Evolutionary conservation across 2,329 filamentous ascomycete genomes (phyloP), one percentile per base, ranked within the genome.

Genomic region (Chaetomium sp.): DNA sequence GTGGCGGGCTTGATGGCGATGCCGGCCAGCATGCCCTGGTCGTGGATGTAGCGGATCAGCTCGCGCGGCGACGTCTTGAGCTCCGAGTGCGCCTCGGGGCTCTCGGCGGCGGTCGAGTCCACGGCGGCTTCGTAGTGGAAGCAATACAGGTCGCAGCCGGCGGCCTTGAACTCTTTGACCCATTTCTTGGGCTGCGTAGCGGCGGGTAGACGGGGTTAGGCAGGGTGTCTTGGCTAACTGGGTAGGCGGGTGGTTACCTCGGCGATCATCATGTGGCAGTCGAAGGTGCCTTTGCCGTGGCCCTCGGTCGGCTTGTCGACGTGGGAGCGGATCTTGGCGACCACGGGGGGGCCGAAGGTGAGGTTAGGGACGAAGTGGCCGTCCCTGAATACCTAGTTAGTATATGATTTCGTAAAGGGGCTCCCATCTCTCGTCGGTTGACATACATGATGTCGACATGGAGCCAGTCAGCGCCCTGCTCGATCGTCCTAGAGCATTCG

Each of bases 211-310:
- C 1, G 21, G 42, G 27, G 35, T 58, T 19, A 23, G 29, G 21
- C 16, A n/a, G 16, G 16, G 16, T 42, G 16, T 33, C 56, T 56
- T 29, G 57, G 8, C 19, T 13, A 4, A 21, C 10, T 29, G 6
- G 9, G 9, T 8, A n/a, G 4, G 10, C 3, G n/a, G 10, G 38
- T n/a, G 38, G 38, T n/a, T 42, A 94, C 92, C 90, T 99, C 94
- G 73, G 92, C 88, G 75, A 99, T 96, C 95, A 99, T 99, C 95
- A 99, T 98, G 80, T 99, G 95, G 84, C 95, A 99, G 79, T 99
- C 95, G 77, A 99, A 99, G 16, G 94, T 98, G 67, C 95, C 95
- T 72, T 89, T 90, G 60, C 91, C 93, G 70, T 90, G 82, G 38
- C 84, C 84, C 59, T 84, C 81, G 49, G 83, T 82, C 3, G 93